phyloP scores from a whole-genome alignment of 192 early-diverging fungal genomes.

The Coemansia sp. region DNA sequence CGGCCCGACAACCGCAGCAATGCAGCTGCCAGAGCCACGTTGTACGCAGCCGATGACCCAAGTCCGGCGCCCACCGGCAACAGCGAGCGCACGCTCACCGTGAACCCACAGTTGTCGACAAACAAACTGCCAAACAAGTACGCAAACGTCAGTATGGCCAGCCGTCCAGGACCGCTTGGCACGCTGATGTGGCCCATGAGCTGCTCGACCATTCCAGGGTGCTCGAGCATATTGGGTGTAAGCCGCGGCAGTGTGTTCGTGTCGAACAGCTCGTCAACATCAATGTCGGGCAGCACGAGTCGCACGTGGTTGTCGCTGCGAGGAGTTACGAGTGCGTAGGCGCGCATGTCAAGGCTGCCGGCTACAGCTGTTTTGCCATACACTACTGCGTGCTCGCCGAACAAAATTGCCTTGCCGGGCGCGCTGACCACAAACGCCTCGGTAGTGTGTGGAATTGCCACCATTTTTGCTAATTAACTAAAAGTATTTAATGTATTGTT shows the following conservation, averaged over 20 bases:
- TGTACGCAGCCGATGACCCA: slow-evolving; percentile 93
- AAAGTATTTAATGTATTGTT: neutral
- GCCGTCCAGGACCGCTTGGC: slow-evolving; percentile 37
- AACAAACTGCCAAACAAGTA: slow-evolving; percentile 59
- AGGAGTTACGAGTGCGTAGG: slow-evolving; percentile 64
- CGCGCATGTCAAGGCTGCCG: slow-evolving; percentile 73
- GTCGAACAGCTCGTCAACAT: slow-evolving; percentile 39
- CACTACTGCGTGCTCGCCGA: slow-evolving; percentile 98
- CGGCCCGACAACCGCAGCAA: slow-evolving; percentile 62
- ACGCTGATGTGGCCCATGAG: slow-evolving; percentile 14
- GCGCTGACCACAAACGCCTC: slow-evolving; percentile 67
- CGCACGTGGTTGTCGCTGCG: slow-evolving; percentile 51
- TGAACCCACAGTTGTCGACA: slow-evolving; percentile 40
- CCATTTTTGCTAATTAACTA: neutral
- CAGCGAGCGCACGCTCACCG: slow-evolving; percentile 66
- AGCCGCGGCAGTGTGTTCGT: slow-evolving; percentile 9
- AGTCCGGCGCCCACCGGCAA: slow-evolving; percentile 93
- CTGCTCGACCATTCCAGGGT: slow-evolving; percentile 18
- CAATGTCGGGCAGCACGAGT: slow-evolving; percentile 65
- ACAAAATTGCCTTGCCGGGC: slow-evolving; percentile 96
- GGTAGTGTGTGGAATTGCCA: slow-evolving; percentile 8
- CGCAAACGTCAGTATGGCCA: slow-evolving; percentile 66
- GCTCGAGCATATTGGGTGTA: neutral
- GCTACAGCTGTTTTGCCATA: slow-evolving; percentile 87
- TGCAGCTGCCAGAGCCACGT: slow-evolving; percentile 74